Evolutionary conservation across 257 asterid species (phyloP), one percentile per base, ranked within the genome.

Genomic region (Solanum megistacrolobum): DNA sequence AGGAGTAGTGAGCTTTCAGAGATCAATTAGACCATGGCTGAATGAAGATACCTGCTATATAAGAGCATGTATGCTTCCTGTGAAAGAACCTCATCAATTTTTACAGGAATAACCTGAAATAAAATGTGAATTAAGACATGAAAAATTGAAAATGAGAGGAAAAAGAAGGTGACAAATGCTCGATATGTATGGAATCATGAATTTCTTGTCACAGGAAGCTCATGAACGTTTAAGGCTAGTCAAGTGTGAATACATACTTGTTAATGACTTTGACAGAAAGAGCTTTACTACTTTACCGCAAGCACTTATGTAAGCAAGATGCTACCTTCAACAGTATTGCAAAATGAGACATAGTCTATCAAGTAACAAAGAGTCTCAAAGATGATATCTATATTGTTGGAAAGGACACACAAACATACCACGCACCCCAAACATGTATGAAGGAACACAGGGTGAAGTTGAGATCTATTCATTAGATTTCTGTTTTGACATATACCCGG

Each of bases 51-150:
- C 99, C 99, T 95, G 94, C 93, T 96, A 91, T 96, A 96, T 87
- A 96, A 86, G 88, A 96, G 98, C 98, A 95, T 95, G 90, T 96
- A 96, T 88, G 98, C 98, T 89, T 98, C 98, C 93, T 95, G 98
- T 2, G 96, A 91, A 86, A 96, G 98, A 85, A 96, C 98, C 90
- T 95, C 98, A 83, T 93, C 96, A 91, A 94, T 88, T 86, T 92
- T 95, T 88, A 93, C 98, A 0, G 55, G 10, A 87, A 39, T 89
- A 87, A 95, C 98, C 99, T 96, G 93, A 76, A 76, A 87, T 89
- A 75, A 85, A 35, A 6, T 74, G 66, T 12, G n/a, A 38, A 32
- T 43, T 84, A 7, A 85, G 85, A 78, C 62, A 18, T 39, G 75
- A 86, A 87, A 25, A 81, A 32, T 25, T 35, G 60, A 48, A 60